Percentiles rank a stretch among this genome's conserved stretches.
Conservation (phyloP, 2,329 filamentous ascomycete genomes). For the Cladosporium colombiae region DNA sequence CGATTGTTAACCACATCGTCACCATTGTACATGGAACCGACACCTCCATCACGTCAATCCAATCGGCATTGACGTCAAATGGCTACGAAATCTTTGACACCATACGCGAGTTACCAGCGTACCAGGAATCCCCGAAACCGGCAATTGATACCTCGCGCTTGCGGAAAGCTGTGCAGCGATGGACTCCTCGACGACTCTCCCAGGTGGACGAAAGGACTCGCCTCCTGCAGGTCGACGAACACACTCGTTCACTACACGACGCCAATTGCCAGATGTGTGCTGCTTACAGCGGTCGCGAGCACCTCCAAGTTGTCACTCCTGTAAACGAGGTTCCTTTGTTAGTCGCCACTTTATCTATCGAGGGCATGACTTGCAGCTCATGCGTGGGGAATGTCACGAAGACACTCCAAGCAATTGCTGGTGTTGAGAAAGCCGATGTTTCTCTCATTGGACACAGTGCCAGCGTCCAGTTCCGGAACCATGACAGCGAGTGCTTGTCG, state of each 20-base stretch:
- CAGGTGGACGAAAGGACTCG: slow-evolving; percentile 14
- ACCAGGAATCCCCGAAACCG: not conserved
- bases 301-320: not conserved
- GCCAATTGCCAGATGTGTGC: slow-evolving; percentile 77
- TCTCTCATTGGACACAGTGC: slow-evolving; percentile 46
- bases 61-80: slow-evolving; percentile 49
- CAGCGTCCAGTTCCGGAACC: slow-evolving; percentile 14
- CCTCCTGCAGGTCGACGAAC: slow-evolving; percentile 11
- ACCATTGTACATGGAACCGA: slow-evolving; percentile 46
- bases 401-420: slow-evolving; percentile 46
- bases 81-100: slow-evolving; percentile 23
- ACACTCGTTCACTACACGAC: slow-evolving; percentile 38
- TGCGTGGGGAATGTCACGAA: slow-evolving; percentile 54
- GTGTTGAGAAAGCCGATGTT: slow-evolving; percentile 51
- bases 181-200: slow-evolving; percentile 20
- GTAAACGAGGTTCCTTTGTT: slow-evolving; percentile 37
- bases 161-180: slow-evolving; percentile 25
- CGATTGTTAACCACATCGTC: slow-evolving; percentile 70
- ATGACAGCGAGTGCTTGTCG: slow-evolving; percentile 46
- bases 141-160: slow-evolving; percentile 14
- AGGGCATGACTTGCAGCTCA: slow-evolving; percentile 60
- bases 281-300: slow-evolving; percentile 56
- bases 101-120: slow-evolving; percentile 10
- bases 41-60: slow-evolving; percentile 6
- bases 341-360: slow-evolving; percentile 44